These are phyloP conservation scores for Calonectria ilicicola DNA, from an alignment of 2,329 filamentous ascomycete species.

Conservation along the genomic window DNA sequence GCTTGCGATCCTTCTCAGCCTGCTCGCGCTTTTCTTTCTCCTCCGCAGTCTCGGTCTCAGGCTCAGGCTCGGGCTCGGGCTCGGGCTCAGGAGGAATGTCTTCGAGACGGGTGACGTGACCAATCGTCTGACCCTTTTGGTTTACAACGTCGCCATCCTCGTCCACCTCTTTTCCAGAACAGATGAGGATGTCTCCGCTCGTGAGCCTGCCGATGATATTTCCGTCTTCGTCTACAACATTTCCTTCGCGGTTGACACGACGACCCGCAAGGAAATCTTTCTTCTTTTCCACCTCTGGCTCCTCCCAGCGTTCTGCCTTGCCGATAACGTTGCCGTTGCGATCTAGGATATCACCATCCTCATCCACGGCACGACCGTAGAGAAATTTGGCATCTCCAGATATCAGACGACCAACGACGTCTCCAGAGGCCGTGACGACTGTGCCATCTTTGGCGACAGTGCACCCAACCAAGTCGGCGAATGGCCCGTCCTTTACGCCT, in stretches of 20 bases:
- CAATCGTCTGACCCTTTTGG: slow-evolving; percentile 73
- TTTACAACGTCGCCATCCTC: slow-evolving; percentile 79
- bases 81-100: slow-evolving; percentile 62
- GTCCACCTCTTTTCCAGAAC: slow-evolving; percentile 77
- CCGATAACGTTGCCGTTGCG: slow-evolving; percentile 74
- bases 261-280: slow-evolving; percentile 65
- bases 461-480: slow-evolving; percentile 73
- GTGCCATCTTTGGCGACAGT: slow-evolving; percentile 78
- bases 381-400: slow-evolving; percentile 80
- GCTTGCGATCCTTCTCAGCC: slow-evolving; percentile 76
- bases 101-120: slow-evolving; percentile 75
- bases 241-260: slow-evolving; percentile 69
- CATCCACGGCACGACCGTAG: slow-evolving; percentile 80
- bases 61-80: slow-evolving; percentile 58
- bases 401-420: slow-evolving; percentile 78
- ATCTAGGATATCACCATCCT: slow-evolving; percentile 86
- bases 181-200: slow-evolving; percentile 73
- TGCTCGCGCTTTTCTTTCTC: slow-evolving; percentile 66
- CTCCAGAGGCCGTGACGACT: slow-evolving; percentile 73
- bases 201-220: slow-evolving; percentile 75
- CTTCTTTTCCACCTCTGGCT: slow-evolving; percentile 64
- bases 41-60: slow-evolving; percentile 35
- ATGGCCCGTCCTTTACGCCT: slow-evolving; percentile 74
- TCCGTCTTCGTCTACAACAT: slow-evolving; percentile 69
- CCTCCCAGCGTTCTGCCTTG: slow-evolving; percentile 71